Evolutionary conservation across 495 filamentous ascomycete genomes (phyloP).

Genomic region (Penicillium cinerascens): DNA sequence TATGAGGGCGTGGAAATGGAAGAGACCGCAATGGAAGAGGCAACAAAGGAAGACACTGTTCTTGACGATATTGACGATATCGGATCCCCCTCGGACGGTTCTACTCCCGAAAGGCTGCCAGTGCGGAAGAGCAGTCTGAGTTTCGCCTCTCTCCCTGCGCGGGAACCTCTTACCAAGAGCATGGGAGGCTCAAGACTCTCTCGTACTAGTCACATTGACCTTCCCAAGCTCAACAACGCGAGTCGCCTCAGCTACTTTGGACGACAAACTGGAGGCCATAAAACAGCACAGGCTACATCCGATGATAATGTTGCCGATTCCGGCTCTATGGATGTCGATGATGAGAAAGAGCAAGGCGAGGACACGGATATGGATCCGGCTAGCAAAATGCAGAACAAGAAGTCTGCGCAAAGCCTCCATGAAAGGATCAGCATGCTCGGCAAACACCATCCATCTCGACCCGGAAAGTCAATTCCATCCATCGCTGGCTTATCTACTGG

Average conservation of each 20-base stretch:
- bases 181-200: constrained; percentile 69
- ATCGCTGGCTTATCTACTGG: constrained; percentile 26
- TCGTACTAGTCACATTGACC: constrained; percentile 75
- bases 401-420: constrained; percentile 83
- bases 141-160: constrained; percentile 86
- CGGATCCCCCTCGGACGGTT: constrained; percentile 59
- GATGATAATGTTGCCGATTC: constrained; percentile 43
- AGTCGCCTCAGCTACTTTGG: constrained; percentile 57
- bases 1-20: constrained; percentile 21
- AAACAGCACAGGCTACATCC: constrained; percentile 27
- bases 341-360: constrained; percentile 41
- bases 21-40: constrained; percentile 33
- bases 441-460: constrained; percentile 66
- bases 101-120: constrained; percentile 57
- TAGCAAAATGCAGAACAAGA: constrained; percentile 71
- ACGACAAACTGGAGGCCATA: constrained; percentile 41
- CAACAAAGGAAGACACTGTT: constrained; percentile 45
- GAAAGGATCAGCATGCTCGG: constrained; percentile 93
- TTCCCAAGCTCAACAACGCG: constrained; percentile 43
- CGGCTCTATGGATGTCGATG: constrained; percentile 58
- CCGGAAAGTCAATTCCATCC: constrained; percentile 68
- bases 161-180: constrained; percentile 81
- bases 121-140: constrained; percentile 90
- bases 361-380: constrained; percentile 34
- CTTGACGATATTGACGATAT: constrained; percentile 55